Conservation (phyloP, 108 stramenopile species). For the Cyclostephanos invisitatus region DNA sequence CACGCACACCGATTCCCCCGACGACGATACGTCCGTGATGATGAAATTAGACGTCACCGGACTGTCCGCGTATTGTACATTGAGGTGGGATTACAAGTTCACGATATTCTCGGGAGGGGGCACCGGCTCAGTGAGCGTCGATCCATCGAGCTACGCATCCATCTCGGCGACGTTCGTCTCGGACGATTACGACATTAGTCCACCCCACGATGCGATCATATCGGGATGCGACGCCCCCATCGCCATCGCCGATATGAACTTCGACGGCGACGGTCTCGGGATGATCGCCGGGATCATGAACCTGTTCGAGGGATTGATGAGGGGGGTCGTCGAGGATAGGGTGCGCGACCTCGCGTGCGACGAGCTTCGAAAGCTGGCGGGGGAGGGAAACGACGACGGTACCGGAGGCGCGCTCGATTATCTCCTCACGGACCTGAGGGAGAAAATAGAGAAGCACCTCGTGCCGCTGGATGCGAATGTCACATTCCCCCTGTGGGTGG, state of each 20-base stretch:
- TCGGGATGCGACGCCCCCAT: constrained; percentile 47
- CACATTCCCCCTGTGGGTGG: constrained; percentile 17
- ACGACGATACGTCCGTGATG: constrained; percentile 12
- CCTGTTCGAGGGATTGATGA: constrained; percentile 53
- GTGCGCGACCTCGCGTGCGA: constrained; percentile 52
- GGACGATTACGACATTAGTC: constrained; percentile 36
- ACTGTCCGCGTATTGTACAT: constrained; percentile 29
- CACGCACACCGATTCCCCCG: constrained; percentile 6
- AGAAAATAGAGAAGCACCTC: not conserved
- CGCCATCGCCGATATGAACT: constrained; percentile 55
- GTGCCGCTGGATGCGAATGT: not conserved
- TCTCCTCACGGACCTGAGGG: not conserved
- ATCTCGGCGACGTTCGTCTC: constrained; percentile 47
- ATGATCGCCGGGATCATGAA: constrained; percentile 52
- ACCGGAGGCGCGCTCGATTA: not conserved
- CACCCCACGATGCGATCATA: constrained; percentile 48
- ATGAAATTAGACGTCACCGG: constrained; percentile 24
- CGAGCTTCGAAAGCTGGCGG: constrained; percentile 43
- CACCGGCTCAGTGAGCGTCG: constrained; percentile 13
- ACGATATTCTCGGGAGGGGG: constrained; percentile 47
- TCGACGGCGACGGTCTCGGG: constrained; percentile 56
- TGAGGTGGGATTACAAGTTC: constrained; percentile 46
- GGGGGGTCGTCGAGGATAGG: constrained; percentile 42
- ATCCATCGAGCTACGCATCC: constrained; percentile 24
- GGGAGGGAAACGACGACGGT: not conserved